phyloP scores from a whole-genome alignment of 176 grass and related monocot genomes.

The Carex parvula region DNA sequence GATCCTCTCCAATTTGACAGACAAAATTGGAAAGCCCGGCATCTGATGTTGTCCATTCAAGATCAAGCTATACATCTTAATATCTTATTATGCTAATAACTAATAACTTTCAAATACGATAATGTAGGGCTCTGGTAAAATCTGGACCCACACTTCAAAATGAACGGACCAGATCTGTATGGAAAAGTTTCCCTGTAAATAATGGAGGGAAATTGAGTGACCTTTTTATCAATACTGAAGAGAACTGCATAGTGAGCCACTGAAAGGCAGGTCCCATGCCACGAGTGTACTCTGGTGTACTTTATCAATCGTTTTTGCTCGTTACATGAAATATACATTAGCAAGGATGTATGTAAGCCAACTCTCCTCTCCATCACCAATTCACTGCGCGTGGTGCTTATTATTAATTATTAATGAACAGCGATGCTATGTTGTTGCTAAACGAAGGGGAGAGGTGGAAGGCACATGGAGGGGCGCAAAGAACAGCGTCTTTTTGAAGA shows the following conservation, averaged over 20 bases:
- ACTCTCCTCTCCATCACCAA: background rate
- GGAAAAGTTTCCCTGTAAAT: no score
- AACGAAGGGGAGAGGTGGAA: background rate
- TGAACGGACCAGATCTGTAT: background rate
- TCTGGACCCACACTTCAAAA: background rate
- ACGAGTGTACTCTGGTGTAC: background rate
- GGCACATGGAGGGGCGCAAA: background rate
- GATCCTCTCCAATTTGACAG: background rate
- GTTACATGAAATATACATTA: background rate
- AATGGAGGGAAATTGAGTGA: no score
- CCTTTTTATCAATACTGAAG: background rate
- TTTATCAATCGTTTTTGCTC: background rate
- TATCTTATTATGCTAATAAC: background rate
- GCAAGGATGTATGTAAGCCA: background rate
- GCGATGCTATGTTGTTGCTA: conserved; percentile 26
- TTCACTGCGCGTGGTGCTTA: background rate
- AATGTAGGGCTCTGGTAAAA: no score
- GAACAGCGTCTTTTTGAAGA: background rate
- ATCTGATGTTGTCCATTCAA: background rate
- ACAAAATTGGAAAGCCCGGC: background rate
- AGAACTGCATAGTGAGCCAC: background rate
- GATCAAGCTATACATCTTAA: background rate
- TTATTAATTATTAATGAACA: conserved; percentile 12
- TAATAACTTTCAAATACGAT: background rate
- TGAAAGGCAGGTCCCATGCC: background rate